Evolutionary conservation across 2,329 filamentous ascomycete genomes (phyloP), one percentile per base, ranked within the genome.

Genomic region (Cryoendolithus antarcticus): DNA sequence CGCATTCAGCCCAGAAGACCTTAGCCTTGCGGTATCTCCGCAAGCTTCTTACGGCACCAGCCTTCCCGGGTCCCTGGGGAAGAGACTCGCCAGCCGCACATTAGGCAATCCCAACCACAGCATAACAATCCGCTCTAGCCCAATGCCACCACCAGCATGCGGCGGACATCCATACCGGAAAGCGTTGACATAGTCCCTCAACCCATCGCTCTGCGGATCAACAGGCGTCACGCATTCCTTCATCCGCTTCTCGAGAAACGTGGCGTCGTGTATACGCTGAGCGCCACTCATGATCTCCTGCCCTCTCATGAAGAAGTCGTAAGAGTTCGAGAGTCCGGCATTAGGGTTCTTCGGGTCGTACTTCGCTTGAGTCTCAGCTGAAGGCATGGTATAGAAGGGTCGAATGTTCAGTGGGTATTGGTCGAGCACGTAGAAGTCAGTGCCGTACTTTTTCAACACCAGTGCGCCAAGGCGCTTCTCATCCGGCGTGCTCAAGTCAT

Each of bases 401-500:
- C 91, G 77, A 11, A 91, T 84, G 30, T 71, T 70, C 61, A 91
- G 78, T 33, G 91, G 91, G 71, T 94, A 98, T 65, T 96, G 91
- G 70, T 96, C 89, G 46, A 98, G 74, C 12, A 93, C 80, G 67
- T 94, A 96, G 67, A 96, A 96, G 66, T 98, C 91, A 44, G 86
- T 91, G 58, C 82, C 75, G 72, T 82, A 94, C 66, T 94, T 95
- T 53, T 84, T 73, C 41, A 84, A 80, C 49, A 96, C 77, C 35
- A 96, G 71, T 15, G 77, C 79, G 42, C 91, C 91, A 6, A 96
- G 78, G 10, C 81, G 83, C 65, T 88, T 88, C 61, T 91, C 84
- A 56, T 89, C 80, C 0, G 83, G 78, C 0, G 83, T 91, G 56
- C 64, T 68, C 69, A 89, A 78, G 54, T 91, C 84, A 56, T 89